Evolutionary conservation across 768 basidiomycete species (phyloP), one percentile per base, ranked within the genome.

Genomic region (Lyophyllum semitale): DNA sequence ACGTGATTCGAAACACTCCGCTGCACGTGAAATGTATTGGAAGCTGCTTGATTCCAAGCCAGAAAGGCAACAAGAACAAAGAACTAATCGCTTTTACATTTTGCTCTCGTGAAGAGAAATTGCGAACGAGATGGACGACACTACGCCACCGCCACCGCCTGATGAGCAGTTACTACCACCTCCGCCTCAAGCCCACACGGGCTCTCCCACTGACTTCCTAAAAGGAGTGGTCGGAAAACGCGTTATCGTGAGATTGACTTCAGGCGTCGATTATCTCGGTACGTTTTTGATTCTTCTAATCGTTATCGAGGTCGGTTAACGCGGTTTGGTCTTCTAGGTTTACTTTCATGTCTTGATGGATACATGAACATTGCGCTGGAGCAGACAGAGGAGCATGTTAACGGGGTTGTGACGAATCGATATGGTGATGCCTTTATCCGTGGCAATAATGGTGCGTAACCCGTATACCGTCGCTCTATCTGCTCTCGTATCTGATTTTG

Each of bases 301-400:
- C 43, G 8, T 46, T 46, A 38, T 44, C 26, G 51, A 11, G 15
- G 47, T 18, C n/a, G n/a, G n/a, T 15, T 26, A 23, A 46, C 4
- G 53, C 15, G 17, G 26, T 11, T 32, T n/a, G n/a, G n/a, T n/a
- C n/a, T 23, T 35, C 32, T 30, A 98, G 96, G 96, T 18, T 80
- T 95, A 3, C 75, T 99, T 13, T 95, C 94, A 2, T 98, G 97
- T 66, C 81, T 98, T 22, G 97, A 98, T 71, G 95, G 95, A 0
- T 98, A 97, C 72, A 98, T 99, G 97, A 98, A 98, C 73, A 96
- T 98, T 47, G 97, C 94, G 13, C 74, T 98, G 32, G 97, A 99
- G 73, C 92, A 97, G 70, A 97, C 95, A 2, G 94, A 97, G 73
- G 97, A 99, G 72, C 86, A 95, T 70, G 92, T 95, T 9, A 88